Evolutionary conservation across 495 filamentous ascomycete genomes (phyloP).

Genomic region (Penicillium salamii): DNA sequence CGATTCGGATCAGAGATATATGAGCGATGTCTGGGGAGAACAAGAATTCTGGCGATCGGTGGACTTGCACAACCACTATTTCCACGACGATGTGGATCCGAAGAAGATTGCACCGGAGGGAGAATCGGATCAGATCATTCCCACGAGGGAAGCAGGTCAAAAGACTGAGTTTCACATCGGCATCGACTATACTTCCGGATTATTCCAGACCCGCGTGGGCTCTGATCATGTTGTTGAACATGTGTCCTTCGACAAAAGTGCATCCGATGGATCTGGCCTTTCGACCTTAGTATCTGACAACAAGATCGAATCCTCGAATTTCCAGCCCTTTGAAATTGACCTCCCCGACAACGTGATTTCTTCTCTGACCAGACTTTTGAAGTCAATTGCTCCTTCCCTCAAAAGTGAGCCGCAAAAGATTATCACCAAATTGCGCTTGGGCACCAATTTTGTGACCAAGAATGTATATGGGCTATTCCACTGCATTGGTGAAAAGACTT

Average conservation of each 20-base stretch:
- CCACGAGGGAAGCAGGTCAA: conserved; percentile 1
- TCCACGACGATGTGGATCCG: conserved; percentile 10
- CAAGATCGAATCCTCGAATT: conserved; percentile 1
- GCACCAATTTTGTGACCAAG: conserved; percentile 13
- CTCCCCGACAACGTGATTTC: conserved; percentile 5
- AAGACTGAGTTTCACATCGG: conserved; percentile 13
- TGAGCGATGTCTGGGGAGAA: conserved; percentile 17
- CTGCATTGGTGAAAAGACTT: conserved; percentile 11
- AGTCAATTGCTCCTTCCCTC: conserved; percentile 1
- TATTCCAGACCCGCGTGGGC: conserved; percentile 16
- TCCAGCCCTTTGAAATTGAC: conserved; percentile 6
- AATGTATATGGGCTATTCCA: conserved; percentile 13
- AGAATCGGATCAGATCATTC: background rate
- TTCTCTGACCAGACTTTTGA: conserved; percentile 5
- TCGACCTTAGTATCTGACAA: conserved; percentile 3
- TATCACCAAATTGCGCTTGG: conserved; percentile 4
- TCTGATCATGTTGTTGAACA: conserved; percentile 11
- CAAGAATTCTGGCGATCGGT: conserved; percentile 14
- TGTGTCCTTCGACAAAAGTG: conserved; percentile 1
- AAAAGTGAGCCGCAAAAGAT: background rate
- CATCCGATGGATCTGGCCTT: background rate
- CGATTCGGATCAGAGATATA: conserved; percentile 17
- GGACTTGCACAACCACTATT: conserved; percentile 1
- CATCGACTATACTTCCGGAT: conserved; percentile 10
- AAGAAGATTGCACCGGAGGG: conserved; percentile 2